Evolutionary conservation across 306 rosid genomes (phyloP).

Genomic region (Quercus rubra): DNA sequence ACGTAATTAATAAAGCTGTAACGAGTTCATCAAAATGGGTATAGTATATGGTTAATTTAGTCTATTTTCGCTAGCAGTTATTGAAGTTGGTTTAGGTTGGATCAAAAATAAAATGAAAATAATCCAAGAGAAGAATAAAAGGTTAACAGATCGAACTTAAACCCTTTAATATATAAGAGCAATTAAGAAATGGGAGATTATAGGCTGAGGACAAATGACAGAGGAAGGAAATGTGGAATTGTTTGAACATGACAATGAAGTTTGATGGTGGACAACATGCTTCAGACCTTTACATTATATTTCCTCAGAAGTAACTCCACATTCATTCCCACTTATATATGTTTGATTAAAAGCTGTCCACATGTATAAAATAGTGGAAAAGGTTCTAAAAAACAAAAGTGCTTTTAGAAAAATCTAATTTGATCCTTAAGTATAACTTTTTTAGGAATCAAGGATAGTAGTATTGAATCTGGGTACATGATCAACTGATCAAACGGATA

Average conservation of each 20-base stretch:
- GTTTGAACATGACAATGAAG: constrained; percentile 28
- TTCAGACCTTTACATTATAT: background rate
- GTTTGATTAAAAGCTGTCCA: constrained; percentile 9
- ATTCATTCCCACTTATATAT: constrained; percentile 14
- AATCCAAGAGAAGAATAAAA: too few species aligned
- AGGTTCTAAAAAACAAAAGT: background rate
- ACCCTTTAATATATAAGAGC: background rate
- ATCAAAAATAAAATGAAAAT: too few species aligned
- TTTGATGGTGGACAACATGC: constrained; percentile 4
- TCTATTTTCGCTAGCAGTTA: too few species aligned
- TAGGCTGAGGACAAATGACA: constrained; percentile 5
- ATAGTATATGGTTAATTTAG: too few species aligned
- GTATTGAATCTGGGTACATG: background rate
- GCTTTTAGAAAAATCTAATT: background rate
- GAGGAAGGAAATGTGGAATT: constrained; percentile 21
- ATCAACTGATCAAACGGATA: background rate
- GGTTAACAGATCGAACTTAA: too few species aligned
- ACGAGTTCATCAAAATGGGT: too few species aligned
- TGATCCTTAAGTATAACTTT: background rate
- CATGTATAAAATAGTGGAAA: background rate
- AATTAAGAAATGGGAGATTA: constrained; percentile 2
- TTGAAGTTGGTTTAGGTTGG: too few species aligned
- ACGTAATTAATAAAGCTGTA: too few species aligned
- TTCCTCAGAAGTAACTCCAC: constrained; percentile 8
- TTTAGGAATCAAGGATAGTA: background rate